A percentile compares a stretch with the other conserved stretches of the same genome.
These are phyloP conservation scores for Calonectria leucothoes DNA, from an alignment of 2,329 filamentous ascomycete genomes.

Conservation along the genomic window DNA sequence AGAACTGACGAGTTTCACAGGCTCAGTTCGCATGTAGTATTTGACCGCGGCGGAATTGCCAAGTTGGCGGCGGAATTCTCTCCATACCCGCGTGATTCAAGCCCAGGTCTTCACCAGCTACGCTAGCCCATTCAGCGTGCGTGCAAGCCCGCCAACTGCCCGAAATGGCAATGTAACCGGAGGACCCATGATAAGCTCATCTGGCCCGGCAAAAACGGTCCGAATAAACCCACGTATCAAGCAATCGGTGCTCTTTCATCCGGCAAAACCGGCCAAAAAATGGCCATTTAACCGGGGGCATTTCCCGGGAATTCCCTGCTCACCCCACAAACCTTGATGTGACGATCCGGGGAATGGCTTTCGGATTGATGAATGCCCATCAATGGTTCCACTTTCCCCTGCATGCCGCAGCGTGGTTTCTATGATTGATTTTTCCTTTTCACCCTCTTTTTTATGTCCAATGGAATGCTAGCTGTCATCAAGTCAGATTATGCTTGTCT, in stretches of 20 bases:
- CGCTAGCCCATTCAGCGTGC: background rate
- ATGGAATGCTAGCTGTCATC: background rate
- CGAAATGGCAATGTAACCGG: background rate
- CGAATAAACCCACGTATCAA: constrained; percentile 4
- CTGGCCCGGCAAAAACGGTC: background rate
- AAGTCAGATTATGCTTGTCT: background rate
- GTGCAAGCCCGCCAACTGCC: background rate
- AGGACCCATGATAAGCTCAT: background rate
- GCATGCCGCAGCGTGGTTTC: background rate
- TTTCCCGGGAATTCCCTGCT: background rate
- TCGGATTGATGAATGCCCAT: background rate
- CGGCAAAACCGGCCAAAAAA: background rate
- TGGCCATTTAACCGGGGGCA: background rate
- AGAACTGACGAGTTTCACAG: background rate
- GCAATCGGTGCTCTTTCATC: background rate
- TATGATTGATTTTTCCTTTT: background rate
- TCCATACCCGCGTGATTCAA: background rate
- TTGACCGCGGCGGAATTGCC: background rate
- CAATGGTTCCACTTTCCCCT: background rate
- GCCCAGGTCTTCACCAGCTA: background rate
- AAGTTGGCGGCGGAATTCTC: background rate
- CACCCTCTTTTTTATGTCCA: background rate
- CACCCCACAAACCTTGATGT: background rate
- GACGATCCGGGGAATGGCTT: background rate
- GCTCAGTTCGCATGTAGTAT: background rate